Evolutionary conservation across 306 rosid species (phyloP).

Genomic region (Spatholobus suberectus): DNA sequence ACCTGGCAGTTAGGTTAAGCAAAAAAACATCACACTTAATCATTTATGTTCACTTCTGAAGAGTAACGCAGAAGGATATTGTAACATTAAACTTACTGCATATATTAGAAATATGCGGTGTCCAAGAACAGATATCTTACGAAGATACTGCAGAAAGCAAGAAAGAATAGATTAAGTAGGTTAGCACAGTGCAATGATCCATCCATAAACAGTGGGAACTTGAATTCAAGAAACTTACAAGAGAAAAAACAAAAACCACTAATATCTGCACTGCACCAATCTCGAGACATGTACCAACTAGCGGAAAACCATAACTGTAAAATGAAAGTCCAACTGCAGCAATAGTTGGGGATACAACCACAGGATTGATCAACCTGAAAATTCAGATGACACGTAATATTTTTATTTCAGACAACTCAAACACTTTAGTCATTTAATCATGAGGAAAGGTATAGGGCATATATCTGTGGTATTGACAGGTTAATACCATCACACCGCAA

Average conservation of each 20-base stretch:
- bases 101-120: slow-evolving; percentile 94
- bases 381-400: slow-evolving; percentile 27
- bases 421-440: slow-evolving; percentile 11
- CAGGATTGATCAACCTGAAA: slow-evolving; percentile 98
- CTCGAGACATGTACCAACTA: slow-evolving; percentile 93
- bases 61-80: slow-evolving; percentile 5
- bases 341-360: slow-evolving; percentile 96
- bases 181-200: slow-evolving; percentile 22
- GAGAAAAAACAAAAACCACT: slow-evolving; percentile 79
- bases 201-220: slow-evolving; percentile 2
- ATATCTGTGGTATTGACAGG: slow-evolving; percentile 2
- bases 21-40: slow-evolving; percentile 36
- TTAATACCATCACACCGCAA: neutral
- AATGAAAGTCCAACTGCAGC: slow-evolving; percentile 99
- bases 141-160: slow-evolving; percentile 75
- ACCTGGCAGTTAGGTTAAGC: slow-evolving; percentile 65
- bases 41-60: neutral
- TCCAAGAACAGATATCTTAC: slow-evolving; percentile 91
- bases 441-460: neutral
- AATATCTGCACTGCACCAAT: slow-evolving; percentile 94
- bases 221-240: slow-evolving; percentile 68
- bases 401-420: slow-evolving; percentile 14
- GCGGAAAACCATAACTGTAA: slow-evolving; percentile 91
- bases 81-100: slow-evolving; percentile 69
- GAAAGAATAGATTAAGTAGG: slow-evolving; percentile 20